These are phyloP conservation scores for Pseudogymnoascus sp. DNA, from an alignment of 2,329 filamentous ascomycete genomes.

Conservation along the genomic window DNA sequence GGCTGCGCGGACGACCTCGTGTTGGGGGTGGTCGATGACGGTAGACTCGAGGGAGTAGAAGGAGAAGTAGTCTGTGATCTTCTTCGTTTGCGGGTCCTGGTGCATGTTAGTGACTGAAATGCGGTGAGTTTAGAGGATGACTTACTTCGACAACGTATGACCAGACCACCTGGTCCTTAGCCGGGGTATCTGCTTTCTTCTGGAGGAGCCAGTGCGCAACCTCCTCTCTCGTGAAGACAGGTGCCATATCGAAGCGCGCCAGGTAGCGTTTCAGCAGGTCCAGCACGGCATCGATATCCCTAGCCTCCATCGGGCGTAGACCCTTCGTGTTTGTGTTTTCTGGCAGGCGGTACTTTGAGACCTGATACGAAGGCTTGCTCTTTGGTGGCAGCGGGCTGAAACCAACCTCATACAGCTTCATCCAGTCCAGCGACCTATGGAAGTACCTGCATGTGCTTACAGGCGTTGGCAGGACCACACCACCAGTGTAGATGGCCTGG, in stretches of 20 bases:
- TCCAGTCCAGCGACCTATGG: slow-evolving; percentile 89
- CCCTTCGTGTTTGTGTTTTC: slow-evolving; percentile 64
- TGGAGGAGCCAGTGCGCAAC: slow-evolving; percentile 82
- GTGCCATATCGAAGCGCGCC: slow-evolving; percentile 72
- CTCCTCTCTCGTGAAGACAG: slow-evolving; percentile 72
- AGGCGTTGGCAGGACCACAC: slow-evolving; percentile 82
- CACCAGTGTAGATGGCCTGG: slow-evolving; percentile 94
- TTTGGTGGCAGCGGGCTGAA: slow-evolving; percentile 81
- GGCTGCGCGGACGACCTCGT: slow-evolving; percentile 74
- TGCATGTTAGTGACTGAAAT: slow-evolving; percentile 31
- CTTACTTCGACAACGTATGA: slow-evolving; percentile 78
- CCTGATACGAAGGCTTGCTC: slow-evolving; percentile 78
- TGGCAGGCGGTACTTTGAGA: slow-evolving; percentile 78
- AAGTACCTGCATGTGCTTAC: slow-evolving; percentile 93
- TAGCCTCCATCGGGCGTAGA: slow-evolving; percentile 68
- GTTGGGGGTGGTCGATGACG: slow-evolving; percentile 72
- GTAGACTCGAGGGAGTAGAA: slow-evolving; percentile 95
- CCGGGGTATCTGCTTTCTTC: slow-evolving; percentile 49
- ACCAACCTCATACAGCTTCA: slow-evolving; percentile 88
- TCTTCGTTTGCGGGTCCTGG: slow-evolving; percentile 54
- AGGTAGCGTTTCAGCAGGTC: slow-evolving; percentile 71
- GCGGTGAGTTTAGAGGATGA: not conserved
- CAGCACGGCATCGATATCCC: slow-evolving; percentile 69
- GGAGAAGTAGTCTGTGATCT: slow-evolving; percentile 93
- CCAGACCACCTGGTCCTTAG: slow-evolving; percentile 78